phyloP scores from a whole-genome alignment of 495 filamentous ascomycete genomes.

The Podospora pseudocomata region DNA sequence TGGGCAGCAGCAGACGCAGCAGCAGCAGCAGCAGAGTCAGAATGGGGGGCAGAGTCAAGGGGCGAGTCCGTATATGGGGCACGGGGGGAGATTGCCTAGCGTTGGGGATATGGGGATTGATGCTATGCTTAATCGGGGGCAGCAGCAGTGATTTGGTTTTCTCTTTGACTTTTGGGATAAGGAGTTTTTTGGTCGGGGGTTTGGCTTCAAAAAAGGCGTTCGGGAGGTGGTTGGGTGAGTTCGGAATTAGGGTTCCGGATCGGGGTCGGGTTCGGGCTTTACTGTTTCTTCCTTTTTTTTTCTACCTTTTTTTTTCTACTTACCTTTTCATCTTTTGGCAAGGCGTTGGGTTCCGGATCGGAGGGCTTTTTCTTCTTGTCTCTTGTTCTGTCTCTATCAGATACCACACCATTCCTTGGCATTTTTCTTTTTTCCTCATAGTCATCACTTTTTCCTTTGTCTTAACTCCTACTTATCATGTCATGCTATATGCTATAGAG shows the following conservation, averaged over 20 bases:
- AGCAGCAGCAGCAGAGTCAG: neutral
- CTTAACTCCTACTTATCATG: neutral
- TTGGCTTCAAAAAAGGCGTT: neutral
- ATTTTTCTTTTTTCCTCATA: neutral
- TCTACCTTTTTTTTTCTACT: constrained; percentile 4
- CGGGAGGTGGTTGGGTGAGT: neutral
- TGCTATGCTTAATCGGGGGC: constrained; percentile 48
- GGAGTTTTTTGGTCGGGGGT: constrained; percentile 1
- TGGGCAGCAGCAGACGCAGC: neutral
- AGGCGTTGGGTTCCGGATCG: neutral
- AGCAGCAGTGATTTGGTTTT: constrained; percentile 23
- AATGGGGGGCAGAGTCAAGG: constrained; percentile 31
- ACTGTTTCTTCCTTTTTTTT: constrained; percentile 12
- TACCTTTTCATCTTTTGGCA: constrained; percentile 7
- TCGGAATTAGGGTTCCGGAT: neutral
- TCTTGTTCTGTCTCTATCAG: neutral
- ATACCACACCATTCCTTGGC: neutral
- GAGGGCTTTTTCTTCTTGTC: constrained; percentile 6
- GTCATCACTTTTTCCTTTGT: neutral
- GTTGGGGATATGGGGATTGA: constrained; percentile 55
- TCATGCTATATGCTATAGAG: constrained; percentile 1
- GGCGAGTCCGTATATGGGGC: constrained; percentile 45
- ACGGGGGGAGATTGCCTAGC: constrained; percentile 47
- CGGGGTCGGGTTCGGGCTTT: neutral
- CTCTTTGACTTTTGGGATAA: constrained; percentile 6